Conservation (phyloP, 169 alveolate species). For the Eimeria brunetti region DNA sequence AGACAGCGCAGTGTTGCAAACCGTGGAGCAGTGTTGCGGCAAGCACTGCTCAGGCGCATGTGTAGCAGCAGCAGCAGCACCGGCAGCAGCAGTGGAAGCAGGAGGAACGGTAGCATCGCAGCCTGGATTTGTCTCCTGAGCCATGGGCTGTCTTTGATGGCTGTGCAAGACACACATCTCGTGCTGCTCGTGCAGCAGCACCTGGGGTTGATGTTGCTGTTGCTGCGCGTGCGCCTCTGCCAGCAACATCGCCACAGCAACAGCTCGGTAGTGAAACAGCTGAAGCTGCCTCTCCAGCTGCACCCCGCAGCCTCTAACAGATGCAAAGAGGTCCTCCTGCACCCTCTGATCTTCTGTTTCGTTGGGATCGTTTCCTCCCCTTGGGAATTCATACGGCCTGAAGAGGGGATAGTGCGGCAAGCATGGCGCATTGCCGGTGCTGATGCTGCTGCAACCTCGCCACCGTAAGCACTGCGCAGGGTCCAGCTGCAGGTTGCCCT, state of each 20-base stretch:
- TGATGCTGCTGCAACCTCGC: not conserved
- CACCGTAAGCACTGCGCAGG: slow-evolving; percentile 26
- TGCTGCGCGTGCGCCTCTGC: slow-evolving; percentile 2
- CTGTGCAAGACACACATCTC: not conserved
- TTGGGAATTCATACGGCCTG: slow-evolving; percentile 17
- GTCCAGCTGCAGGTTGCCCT: not conserved
- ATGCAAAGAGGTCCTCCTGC: slow-evolving; percentile 56
- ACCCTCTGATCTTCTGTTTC: not conserved
- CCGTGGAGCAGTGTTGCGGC: slow-evolving; percentile 24
- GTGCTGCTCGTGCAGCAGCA: not conserved
- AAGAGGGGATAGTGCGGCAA: slow-evolving; percentile 12
- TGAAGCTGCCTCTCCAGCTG: slow-evolving; percentile 80
- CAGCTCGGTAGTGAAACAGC: slow-evolving; percentile 66
- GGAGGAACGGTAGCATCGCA: not conserved
- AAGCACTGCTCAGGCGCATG: not conserved
- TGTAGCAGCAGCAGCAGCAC: slow-evolving; percentile 17
- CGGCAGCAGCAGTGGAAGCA: slow-evolving; percentile 8
- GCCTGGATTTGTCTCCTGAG: not conserved
- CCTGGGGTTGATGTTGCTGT: slow-evolving; percentile 40
- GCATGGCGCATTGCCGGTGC: slow-evolving; percentile 18
- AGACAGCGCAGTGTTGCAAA: slow-evolving; percentile 35
- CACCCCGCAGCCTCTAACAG: slow-evolving; percentile 81
- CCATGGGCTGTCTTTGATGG: not conserved
- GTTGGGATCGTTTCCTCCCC: not conserved
- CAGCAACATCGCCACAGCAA: slow-evolving; percentile 59